Base-by-base conservation (phyloP, 805 yeast species). In the Brettanomyces bruxellensis region DNA sequence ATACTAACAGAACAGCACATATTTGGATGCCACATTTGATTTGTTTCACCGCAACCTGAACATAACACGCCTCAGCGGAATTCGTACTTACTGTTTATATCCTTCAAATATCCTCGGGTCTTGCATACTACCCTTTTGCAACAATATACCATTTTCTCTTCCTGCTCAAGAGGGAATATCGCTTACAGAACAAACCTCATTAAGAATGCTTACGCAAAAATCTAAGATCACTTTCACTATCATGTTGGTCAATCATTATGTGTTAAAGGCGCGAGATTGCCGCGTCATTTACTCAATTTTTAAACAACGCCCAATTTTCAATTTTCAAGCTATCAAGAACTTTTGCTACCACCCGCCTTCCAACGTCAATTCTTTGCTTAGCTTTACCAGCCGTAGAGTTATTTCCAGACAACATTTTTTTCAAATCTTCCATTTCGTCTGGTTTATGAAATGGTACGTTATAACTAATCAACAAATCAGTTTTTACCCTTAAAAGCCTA, bases 401-500 rank as follows among this genome's bases (percentile, higher is more conserved):
- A 22, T 45, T 45, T 9, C 49, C 50, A 11, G 48, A 50, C 9
- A 52, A 40, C 4, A 51, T 30, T 30, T 42, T 37, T 23, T 52
- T 45, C 12, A 68, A 49, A 8, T 56, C 61, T 12, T 54, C 48
- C 5, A 65, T 44, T 35, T 65, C 65, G 1, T 57, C 54, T 1
- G 61, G 56, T 1, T 55, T 51, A 8, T 53, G 55, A 14, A 78
- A 55, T n/a, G 86, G 86, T 2, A 81, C 69, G 51, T 83, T 82
- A 55, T 75, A 70, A 3, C 84, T 72, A 12, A 85, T 58, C 38
- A 84, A 57, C 3, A 81, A 68, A 61, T 86, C 95, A 0, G 90
- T 80, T 2, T 65, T 65, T 1, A 66, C 76, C 43, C 69, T 69
- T 9, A 58, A 52, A 25, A 83, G 53, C 46, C 90, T 67, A 34